Conservation (phyloP, 139 green algal species). For the Tetratostichococcus sp. region DNA sequence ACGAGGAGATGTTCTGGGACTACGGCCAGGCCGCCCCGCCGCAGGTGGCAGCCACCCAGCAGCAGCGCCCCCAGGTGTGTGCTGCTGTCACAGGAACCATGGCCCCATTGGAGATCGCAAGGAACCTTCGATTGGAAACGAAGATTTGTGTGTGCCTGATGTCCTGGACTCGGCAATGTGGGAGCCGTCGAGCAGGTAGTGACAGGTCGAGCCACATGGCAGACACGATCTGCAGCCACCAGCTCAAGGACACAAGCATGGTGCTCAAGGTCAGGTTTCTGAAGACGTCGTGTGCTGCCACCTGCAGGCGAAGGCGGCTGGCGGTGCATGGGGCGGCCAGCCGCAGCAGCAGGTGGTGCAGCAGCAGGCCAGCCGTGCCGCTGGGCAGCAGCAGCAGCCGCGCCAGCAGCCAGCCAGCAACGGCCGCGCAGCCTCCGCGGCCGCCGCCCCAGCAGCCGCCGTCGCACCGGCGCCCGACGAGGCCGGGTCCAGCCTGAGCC, state of each 20-base stretch:
- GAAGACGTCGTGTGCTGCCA: too few species aligned
- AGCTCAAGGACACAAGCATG: too few species aligned
- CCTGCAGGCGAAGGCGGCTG: background rate
- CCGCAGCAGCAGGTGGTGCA: background rate
- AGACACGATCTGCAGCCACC: too few species aligned
- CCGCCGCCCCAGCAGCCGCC: background rate
- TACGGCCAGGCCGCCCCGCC: constrained; percentile 5
- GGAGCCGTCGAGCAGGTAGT: too few species aligned
- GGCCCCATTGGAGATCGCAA: background rate
- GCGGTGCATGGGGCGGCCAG: background rate
- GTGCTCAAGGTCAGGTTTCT: too few species aligned
- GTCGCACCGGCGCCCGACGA: background rate
- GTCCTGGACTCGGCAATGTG: too few species aligned
- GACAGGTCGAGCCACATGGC: too few species aligned
- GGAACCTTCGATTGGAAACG: background rate
- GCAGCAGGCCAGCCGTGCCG: background rate
- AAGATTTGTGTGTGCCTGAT: too few species aligned
- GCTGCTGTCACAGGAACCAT: background rate
- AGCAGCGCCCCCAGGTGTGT: background rate
- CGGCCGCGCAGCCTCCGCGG: too few species aligned
- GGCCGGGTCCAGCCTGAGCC: background rate
- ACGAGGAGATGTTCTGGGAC: constrained; percentile 30
- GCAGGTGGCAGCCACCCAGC: background rate
- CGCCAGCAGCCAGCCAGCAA: background rate
- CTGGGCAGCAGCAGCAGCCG: too few species aligned